phyloP scores from a whole-genome alignment of 768 basidiomycete species.

The Termitomyces sp. region DNA sequence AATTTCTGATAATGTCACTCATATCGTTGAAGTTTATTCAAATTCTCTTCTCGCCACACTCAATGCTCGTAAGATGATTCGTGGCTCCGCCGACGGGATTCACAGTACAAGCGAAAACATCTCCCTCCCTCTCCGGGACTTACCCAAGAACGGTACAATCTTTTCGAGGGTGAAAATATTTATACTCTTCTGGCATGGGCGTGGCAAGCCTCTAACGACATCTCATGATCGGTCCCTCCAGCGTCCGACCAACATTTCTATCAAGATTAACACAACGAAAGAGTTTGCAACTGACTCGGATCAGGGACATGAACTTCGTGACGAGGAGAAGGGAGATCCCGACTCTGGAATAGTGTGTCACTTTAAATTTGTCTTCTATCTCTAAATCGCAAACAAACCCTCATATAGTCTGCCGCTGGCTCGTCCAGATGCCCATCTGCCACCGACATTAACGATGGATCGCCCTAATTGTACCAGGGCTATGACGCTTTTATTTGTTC shows the following conservation, averaged over 20 bases:
- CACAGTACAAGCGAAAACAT: conserved; percentile 36
- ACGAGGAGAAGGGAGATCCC: conserved; percentile 14
- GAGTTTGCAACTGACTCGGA: conserved; percentile 40
- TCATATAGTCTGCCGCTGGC: not conserved
- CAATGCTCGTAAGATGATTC: conserved; percentile 48
- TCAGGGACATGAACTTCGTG: conserved; percentile 19
- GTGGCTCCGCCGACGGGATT: conserved; percentile 30
- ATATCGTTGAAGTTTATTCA: conserved; percentile 40
- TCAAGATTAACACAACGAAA: conserved; percentile 51
- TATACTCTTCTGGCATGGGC: not conserved
- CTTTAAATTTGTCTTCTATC: not conserved
- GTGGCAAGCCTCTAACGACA: not conserved
- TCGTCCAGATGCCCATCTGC: conserved; percentile 9
- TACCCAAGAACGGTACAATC: conserved; percentile 26
- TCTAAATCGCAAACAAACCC: not conserved
- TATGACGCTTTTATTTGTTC: too few relatives aligned
- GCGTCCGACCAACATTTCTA: conserved; percentile 43
- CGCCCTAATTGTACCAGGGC: not conserved
- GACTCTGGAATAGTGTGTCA: conserved; percentile 12
- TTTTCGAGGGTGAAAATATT: conserved; percentile 24
- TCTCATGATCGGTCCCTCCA: conserved; percentile 9
- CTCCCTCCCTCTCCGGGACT: conserved; percentile 33
- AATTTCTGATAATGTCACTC: not conserved
- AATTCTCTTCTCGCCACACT: conserved; percentile 58
- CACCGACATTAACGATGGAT: not conserved